Evolutionary conservation across 805 yeast species (phyloP).

Genomic region (Hanseniaspora occidentalis): DNA sequence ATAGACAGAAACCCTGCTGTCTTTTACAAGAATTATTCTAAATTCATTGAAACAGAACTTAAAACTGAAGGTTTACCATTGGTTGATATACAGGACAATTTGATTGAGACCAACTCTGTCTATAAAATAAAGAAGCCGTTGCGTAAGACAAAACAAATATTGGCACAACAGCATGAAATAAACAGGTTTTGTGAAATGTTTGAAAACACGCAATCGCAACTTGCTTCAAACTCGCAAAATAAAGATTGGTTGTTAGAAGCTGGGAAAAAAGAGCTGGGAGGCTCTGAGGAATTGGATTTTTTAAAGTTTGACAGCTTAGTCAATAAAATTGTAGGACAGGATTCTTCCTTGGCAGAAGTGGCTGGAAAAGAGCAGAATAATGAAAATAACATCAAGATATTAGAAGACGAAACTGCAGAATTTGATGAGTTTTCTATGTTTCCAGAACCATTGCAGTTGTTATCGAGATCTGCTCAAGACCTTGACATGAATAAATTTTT

Average conservation of each 20-base stretch:
- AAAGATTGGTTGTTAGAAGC: background rate
- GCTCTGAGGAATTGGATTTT: constrained; percentile 18
- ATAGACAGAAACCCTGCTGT: constrained; percentile 49
- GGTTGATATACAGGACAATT: too few relatives aligned
- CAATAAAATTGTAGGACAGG: constrained; percentile 19
- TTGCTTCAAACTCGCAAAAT: constrained; percentile 8
- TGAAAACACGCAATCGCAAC: constrained; percentile 19
- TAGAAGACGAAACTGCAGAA: too few relatives aligned
- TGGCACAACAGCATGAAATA: constrained; percentile 60
- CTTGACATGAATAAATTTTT: constrained; percentile 3
- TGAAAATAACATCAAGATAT: too few relatives aligned
- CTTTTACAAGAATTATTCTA: constrained; percentile 23
- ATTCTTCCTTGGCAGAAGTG: too few relatives aligned
- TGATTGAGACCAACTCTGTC: constrained; percentile 10
- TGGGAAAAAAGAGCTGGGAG: constrained; percentile 8
- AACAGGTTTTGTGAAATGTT: constrained; percentile 37
- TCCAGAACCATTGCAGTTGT: background rate
- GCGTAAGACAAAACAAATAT: constrained; percentile 34
- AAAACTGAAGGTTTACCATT: background rate
- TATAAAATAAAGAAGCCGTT: constrained; percentile 28
- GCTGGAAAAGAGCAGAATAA: too few relatives aligned
- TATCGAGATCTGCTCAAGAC: constrained; percentile 8
- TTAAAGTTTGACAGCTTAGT: constrained; percentile 28
- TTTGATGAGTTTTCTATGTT: constrained; percentile 9
- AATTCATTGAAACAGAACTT: constrained; percentile 6